Conservation (phyloP, 176 grass and related monocot genomes). For the Echinochloa phyllopogon region DNA sequence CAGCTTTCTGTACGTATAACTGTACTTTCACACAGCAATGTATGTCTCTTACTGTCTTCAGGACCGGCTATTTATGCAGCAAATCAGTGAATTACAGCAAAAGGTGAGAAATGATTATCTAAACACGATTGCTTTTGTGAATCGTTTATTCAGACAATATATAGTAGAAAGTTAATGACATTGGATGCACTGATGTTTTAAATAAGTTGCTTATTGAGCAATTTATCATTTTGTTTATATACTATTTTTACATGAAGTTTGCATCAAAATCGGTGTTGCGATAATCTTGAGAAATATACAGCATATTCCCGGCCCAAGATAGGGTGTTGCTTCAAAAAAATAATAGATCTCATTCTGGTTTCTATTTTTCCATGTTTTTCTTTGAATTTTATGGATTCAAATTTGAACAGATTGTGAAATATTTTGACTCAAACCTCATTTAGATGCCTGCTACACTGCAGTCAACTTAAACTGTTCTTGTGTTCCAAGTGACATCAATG, state of each 20-base stretch:
- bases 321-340: neutral
- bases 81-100: constrained; percentile 70
- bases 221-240: neutral
- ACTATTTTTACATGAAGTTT: neutral
- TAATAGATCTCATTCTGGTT: neutral
- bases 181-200: neutral
- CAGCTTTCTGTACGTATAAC: constrained; percentile 9
- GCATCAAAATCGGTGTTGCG: neutral
- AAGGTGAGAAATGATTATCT: constrained; percentile 61
- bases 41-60: constrained; percentile 37
- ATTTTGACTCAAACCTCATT: neutral
- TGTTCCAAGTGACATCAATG: neutral
- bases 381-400: neutral
- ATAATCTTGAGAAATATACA: neutral
- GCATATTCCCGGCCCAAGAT: neutral
- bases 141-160: neutral
- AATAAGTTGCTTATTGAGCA: neutral
- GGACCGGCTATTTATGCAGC: constrained; percentile 75
- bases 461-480: neutral
- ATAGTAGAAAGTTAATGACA: neutral
- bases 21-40: constrained; percentile 6
- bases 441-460: neutral
- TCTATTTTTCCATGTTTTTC: neutral
- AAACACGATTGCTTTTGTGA: neutral
- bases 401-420: neutral